phyloP scores from a whole-genome alignment of 1,139 yeast species.

The Arxiozyma telluris region DNA sequence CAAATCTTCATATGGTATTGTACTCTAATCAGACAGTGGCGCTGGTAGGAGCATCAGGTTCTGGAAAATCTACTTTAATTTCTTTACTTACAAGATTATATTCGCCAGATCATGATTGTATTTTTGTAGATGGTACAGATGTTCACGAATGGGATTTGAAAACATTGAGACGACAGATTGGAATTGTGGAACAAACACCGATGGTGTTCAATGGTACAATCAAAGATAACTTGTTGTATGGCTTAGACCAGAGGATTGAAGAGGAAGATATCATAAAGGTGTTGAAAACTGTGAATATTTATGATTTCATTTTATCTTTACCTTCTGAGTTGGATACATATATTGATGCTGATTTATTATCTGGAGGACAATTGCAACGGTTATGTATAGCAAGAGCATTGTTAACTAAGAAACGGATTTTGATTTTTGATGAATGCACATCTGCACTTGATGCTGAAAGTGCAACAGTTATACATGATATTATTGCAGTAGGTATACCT shows the following conservation, averaged over 20 bases:
- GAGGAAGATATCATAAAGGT: slow-evolving; percentile 36
- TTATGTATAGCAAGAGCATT: slow-evolving; percentile 69
- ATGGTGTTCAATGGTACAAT: slow-evolving; percentile 59
- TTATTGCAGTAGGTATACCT: slow-evolving; percentile 29
- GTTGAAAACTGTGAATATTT: slow-evolving; percentile 42
- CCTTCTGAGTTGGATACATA: slow-evolving; percentile 51
- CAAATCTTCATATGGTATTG: slow-evolving; percentile 37
- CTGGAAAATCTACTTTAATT: slow-evolving; percentile 68
- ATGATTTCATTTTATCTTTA: slow-evolving; percentile 42
- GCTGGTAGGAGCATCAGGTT: slow-evolving; percentile 67
- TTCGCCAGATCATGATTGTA: slow-evolving; percentile 32
- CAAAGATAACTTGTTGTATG: slow-evolving; percentile 58
- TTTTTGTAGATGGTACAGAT: slow-evolving; percentile 37
- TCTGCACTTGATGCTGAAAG: slow-evolving; percentile 64
- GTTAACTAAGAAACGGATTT: slow-evolving; percentile 49
- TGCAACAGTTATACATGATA: slow-evolving; percentile 35
- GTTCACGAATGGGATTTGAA: slow-evolving; percentile 39
- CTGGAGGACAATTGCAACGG: slow-evolving; percentile 80
- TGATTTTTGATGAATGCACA: slow-evolving; percentile 73
- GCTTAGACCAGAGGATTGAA: slow-evolving; percentile 31
- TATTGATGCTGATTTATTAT: slow-evolving; percentile 50
- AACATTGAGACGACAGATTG: slow-evolving; percentile 45
- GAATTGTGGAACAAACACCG: slow-evolving; percentile 63
- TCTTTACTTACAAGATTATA: slow-evolving; percentile 48
- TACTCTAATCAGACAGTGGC: slow-evolving; percentile 46